A percentile compares a stretch with the other conserved stretches of the same genome.
These are phyloP conservation scores for Chaetomiaceae sp. DNA, from an alignment of 2,329 filamentous ascomycete genomes.

Conservation along the genomic window DNA sequence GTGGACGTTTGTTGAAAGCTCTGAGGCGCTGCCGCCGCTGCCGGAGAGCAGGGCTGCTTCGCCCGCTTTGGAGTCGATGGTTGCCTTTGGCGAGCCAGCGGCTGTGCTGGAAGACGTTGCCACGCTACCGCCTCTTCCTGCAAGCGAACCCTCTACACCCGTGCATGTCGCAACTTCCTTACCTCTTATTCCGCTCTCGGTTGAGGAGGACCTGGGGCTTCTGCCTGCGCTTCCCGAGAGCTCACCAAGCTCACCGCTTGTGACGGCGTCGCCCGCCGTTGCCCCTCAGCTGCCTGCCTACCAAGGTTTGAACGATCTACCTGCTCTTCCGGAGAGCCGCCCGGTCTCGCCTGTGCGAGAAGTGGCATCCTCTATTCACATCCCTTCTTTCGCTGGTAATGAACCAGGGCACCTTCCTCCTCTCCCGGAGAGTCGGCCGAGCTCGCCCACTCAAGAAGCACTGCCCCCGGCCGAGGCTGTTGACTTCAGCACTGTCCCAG, in stretches of 20 bases:
- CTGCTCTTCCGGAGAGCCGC: conserved; percentile 11
- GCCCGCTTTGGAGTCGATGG: neutral
- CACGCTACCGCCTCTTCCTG: conserved; percentile 1
- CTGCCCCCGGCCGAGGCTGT: neutral
- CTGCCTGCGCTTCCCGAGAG: conserved; percentile 1
- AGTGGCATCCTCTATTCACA: neutral
- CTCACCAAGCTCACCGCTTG: neutral
- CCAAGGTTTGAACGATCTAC: conserved; percentile 5
- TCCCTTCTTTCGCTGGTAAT: neutral
- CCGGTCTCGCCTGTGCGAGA: neutral
- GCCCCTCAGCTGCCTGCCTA: neutral
- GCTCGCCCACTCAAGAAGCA: neutral
- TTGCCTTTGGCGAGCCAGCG: no score
- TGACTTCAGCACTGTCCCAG: neutral
- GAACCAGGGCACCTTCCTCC: conserved; percentile 10
- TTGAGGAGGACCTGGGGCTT: neutral
- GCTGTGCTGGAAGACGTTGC: neutral
- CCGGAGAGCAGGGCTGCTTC: conserved; percentile 11
- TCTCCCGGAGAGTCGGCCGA: conserved; percentile 9
- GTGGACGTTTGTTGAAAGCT: neutral
- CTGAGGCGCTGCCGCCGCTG: conserved; percentile 9
- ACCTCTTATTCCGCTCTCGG: neutral
- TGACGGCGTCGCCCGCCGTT: neutral
- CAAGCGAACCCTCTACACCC: conserved; percentile 1
- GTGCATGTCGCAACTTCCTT: neutral